These are phyloP conservation scores for Lathyrus aphaca DNA, from an alignment of 306 rosid genomes.

Conservation along the genomic window DNA sequence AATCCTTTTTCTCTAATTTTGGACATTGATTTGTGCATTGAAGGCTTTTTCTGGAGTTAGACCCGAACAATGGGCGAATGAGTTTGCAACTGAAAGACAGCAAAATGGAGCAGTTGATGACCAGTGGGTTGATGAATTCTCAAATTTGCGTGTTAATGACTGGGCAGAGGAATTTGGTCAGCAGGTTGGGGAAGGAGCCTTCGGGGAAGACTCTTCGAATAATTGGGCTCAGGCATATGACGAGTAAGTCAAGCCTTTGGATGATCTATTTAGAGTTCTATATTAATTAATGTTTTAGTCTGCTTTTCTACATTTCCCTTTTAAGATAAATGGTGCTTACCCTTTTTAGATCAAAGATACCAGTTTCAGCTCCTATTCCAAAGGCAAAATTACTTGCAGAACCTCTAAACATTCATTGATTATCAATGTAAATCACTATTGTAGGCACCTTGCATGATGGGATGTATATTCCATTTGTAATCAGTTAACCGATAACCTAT, in stretches of 20 bases:
- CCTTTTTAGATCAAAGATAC: slow-evolving; percentile 2
- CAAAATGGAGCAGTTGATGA: slow-evolving; percentile 60
- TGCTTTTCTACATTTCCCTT: slow-evolving; percentile 12
- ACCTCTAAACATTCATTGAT: background rate
- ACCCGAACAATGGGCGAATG: slow-evolving; percentile 83
- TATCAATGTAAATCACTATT: background rate
- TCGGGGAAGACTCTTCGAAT: slow-evolving; percentile 64
- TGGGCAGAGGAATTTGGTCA: slow-evolving; percentile 94
- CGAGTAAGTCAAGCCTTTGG: slow-evolving; percentile 69
- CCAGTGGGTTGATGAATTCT: slow-evolving; percentile 91
- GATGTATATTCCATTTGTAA: slow-evolving; percentile 4
- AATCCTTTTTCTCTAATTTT: slow-evolving; percentile 25
- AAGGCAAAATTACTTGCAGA: slow-evolving; percentile 4
- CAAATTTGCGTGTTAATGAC: slow-evolving; percentile 80
- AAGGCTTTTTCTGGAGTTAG: slow-evolving; percentile 57
- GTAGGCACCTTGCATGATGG: background rate
- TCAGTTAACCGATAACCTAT: background rate
- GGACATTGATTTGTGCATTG: slow-evolving; percentile 44
- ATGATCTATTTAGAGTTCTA: slow-evolving; percentile 23
- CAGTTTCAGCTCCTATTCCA: background rate
- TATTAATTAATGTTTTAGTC: slow-evolving; percentile 12
- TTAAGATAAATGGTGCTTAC: background rate
- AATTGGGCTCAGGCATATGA: slow-evolving; percentile 83
- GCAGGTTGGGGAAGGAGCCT: slow-evolving; percentile 77
- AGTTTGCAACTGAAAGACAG: slow-evolving; percentile 59